Base-by-base conservation (phyloP, 805 yeast genomes). In the Metschnikowia koreensis region DNA sequence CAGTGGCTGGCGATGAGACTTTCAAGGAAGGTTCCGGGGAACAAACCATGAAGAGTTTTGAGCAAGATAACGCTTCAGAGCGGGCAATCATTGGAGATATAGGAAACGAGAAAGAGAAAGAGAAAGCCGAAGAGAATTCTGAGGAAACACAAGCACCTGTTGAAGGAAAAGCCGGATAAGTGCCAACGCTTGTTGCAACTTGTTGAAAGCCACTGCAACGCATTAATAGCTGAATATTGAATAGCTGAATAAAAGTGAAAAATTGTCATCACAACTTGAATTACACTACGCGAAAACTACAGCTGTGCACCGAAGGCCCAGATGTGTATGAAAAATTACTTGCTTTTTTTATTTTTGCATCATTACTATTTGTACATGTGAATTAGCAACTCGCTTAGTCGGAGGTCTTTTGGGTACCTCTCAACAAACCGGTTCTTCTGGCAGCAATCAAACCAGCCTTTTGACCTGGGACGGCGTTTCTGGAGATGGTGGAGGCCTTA, bases 401-500 rank as follows among this genome's bases (percentile, higher is more conserved):
- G 59, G 68, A 69, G 63, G 77, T 83, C 85, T 89, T 91, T 83
- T 92, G 97, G 75, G 98, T 89, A 91, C 98, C 98, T 83, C 98
- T 91, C 80, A 92, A 87, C 80, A 92, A 88, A 93, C 99, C 99
- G 73, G 98, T 93, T 87, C 99, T 91, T 90, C 99, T 91, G 79
- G 99, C 99, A 73, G 99, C 99, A 79, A 93, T 94, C 77, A 93
- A 90, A 93, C 99, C 99, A 77, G 96, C 96, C 96, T 93, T 93
- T 85, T 93, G 99, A 89, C 99, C 99, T 73, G 99, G 83, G 77
- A 93, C 98, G 66, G 98, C 97, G 80, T 96, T 96, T 88, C 98
- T 90, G 68, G 96, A 87, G 72, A 93, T 93, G 73, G 98, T 93
- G 70, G 98, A 93, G 73, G 98, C 97, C 86, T 93, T 93, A 91